Evolutionary conservation across 129 eudicot genomes (phyloP).

Genomic region (Flaveria robusta): DNA sequence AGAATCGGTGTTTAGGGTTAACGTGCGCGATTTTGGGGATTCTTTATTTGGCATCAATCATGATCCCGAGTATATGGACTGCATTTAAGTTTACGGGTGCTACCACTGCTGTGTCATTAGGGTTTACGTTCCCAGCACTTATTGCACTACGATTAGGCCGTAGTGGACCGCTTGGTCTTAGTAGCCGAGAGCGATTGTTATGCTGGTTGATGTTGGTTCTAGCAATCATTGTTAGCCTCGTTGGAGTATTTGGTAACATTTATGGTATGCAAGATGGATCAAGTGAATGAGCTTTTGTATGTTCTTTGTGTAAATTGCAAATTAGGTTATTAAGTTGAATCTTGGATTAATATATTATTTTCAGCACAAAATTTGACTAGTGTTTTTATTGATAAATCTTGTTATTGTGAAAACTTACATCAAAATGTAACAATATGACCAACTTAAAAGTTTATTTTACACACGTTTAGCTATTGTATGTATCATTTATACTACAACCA

Average conservation of each 20-base stretch:
- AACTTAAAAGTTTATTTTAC: background rate
- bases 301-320: background rate
- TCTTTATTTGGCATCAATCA: constrained; percentile 54
- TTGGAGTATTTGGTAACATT: constrained; percentile 75
- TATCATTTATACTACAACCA: background rate
- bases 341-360: background rate
- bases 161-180: constrained; percentile 47
- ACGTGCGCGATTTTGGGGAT: constrained; percentile 51
- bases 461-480: background rate
- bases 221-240: constrained; percentile 63
- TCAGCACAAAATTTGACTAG: background rate
- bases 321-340: background rate
- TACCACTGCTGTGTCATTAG: constrained; percentile 84
- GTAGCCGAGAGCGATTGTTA: constrained; percentile 43
- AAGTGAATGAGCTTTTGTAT: constrained; percentile 7
- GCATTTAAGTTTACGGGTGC: constrained; percentile 96
- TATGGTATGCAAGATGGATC: constrained; percentile 47
- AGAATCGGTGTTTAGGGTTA: constrained; percentile 58
- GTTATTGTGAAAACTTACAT: background rate
- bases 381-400: background rate
- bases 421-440: too few species aligned
- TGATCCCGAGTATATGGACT: constrained; percentile 87
- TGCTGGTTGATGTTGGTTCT: constrained; percentile 70
- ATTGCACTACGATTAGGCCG: constrained; percentile 64
- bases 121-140: constrained; percentile 77